Evolutionary conservation across 768 basidiomycete species (phyloP), one percentile per base, ranked within the genome.

Genomic region (Russula earlei): DNA sequence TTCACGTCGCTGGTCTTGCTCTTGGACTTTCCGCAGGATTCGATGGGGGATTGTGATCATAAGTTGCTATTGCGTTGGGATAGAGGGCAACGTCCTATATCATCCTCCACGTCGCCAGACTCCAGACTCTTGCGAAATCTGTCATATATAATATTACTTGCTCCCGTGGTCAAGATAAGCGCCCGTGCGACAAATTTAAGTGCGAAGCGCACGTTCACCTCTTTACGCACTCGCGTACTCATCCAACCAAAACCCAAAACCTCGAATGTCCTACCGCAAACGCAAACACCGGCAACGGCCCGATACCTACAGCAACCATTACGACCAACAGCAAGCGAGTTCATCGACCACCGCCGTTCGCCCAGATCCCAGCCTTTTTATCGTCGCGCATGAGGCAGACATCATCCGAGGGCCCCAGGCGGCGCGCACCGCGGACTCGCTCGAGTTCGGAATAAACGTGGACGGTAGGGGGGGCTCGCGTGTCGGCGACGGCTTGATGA

Each of bases 341-440:
- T 24, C 27, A 33, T 46, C 55, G 5, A 33, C 37, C 11, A 14
- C 52, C 11, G 27, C 37, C 11, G 10, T 48, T 7, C 49, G 31
- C 17, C 34, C 33, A 0, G 66, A 69, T 40, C 58, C 61, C 6
- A 49, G 61, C 27, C 62, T 71, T 15, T 67, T 63, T 54, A 67
- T 91, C 33, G 81, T 83, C 61, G 91, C 87, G 0, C 77, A 90
- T 65, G 91, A 93, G 68, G 86, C 87, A 5, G 82, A 86, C 47
- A 69, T 93, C 20, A 67, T 83, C 4, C 77, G 77, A 17, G 81
- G 84, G 2, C 71, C 78, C 0, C 67, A 69, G 17, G 79, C 77
- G 1, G 61, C 59, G 4, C 59, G 67, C 9, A 71, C 77, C 1
- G 74, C 74, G 3, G 65, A 60, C 9, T 67, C 69, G 45, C 67